These are phyloP conservation scores for Decorospora gaudefroyi DNA, from an alignment of 2,329 filamentous ascomycete genomes.

Conservation along the genomic window DNA sequence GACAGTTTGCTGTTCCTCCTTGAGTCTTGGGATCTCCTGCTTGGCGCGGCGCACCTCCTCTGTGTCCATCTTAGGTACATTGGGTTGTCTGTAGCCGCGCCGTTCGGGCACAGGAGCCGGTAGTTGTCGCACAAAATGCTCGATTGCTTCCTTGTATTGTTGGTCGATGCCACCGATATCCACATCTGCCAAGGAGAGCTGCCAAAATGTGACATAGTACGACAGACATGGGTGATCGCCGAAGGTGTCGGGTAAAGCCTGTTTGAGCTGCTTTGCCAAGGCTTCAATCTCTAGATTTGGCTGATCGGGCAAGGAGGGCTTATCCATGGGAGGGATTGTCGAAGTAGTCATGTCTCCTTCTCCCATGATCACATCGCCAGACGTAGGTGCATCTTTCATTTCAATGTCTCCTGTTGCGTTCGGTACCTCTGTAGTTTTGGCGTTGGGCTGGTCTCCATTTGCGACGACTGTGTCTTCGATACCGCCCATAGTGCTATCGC, in stretches of 20 bases:
- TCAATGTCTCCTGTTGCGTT: constrained; percentile 41
- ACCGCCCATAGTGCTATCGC: constrained; percentile 54
- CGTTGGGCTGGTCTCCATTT: constrained; percentile 9
- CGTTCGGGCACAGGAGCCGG: constrained; percentile 60
- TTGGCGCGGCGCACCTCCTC: constrained; percentile 70
- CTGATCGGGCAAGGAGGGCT: constrained; percentile 2
- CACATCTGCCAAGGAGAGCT: constrained; percentile 75
- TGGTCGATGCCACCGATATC: constrained; percentile 66
- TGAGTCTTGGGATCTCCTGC: constrained; percentile 67
- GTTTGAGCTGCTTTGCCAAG: constrained; percentile 70
- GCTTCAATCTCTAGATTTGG: constrained; percentile 74
- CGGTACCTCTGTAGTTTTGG: constrained; percentile 9
- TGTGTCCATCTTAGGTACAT: constrained; percentile 55
- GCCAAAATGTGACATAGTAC: constrained; percentile 93
- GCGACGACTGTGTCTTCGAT: constrained; percentile 19
- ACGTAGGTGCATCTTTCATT: constrained; percentile 45
- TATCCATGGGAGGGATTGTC: neutral
- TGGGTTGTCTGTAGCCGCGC: constrained; percentile 64
- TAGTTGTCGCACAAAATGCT: constrained; percentile 38
- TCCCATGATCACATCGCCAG: constrained; percentile 4
- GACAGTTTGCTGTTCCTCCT: constrained; percentile 59
- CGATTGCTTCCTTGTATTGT: constrained; percentile 77
- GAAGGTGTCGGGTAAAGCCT: constrained; percentile 63
- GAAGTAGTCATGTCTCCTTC: neutral
- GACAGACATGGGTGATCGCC: constrained; percentile 74